phyloP scores from a whole-genome alignment of 169 alveolate species.

The Eimeria falciformis region DNA sequence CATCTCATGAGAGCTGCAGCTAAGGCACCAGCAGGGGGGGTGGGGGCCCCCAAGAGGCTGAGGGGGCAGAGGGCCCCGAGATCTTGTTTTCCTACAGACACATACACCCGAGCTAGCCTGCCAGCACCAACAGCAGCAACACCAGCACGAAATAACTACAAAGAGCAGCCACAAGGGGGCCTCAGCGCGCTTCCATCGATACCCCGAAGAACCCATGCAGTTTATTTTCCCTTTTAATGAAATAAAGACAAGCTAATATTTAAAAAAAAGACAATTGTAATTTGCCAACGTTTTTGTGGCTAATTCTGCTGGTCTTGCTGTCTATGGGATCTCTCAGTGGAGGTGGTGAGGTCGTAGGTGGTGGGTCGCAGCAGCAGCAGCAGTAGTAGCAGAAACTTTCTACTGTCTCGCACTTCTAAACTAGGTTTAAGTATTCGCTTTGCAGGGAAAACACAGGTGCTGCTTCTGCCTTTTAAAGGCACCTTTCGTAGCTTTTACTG shows the following conservation, averaged over 20 bases:
- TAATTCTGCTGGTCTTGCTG: conserved; percentile 7
- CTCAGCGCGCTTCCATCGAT: too few relatives aligned
- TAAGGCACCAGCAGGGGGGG: background rate
- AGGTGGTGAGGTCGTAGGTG: conserved; percentile 3
- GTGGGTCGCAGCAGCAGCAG: background rate
- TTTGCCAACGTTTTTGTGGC: background rate
- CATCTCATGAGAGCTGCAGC: background rate
- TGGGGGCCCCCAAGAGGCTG: background rate
- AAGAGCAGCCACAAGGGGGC: conserved; percentile 38
- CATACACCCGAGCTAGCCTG: background rate
- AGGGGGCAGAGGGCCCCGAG: background rate
- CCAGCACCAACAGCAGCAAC: background rate
- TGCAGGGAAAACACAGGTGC: too few relatives aligned
- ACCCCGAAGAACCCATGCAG: too few relatives aligned
- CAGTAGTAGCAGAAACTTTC: too few relatives aligned
- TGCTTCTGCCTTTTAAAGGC: too few relatives aligned
- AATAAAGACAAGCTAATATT: too few relatives aligned
- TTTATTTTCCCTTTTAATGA: too few relatives aligned
- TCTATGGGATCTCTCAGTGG: background rate
- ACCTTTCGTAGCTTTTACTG: too few relatives aligned
- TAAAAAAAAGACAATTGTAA: background rate
- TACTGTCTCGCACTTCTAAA: too few relatives aligned
- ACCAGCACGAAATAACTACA: too few relatives aligned
- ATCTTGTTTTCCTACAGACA: background rate
- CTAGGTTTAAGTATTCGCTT: too few relatives aligned